phyloP scores from a whole-genome alignment of 2,329 filamentous ascomycete genomes.

The Calonectria hongkongensis region DNA sequence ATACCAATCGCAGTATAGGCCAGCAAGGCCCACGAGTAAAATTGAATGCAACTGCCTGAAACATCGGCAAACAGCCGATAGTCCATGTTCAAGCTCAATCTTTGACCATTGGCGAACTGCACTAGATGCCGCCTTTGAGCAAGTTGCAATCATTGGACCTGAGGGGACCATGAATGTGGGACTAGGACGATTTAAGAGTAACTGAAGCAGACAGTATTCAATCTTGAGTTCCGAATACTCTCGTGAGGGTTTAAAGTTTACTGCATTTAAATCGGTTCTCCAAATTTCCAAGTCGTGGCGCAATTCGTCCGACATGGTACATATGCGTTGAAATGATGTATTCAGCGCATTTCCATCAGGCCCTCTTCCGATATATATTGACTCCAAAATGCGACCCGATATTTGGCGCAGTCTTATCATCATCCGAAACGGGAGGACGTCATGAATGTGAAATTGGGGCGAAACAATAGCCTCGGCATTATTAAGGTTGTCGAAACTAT shows the following conservation, averaged over 20 bases:
- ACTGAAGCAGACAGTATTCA: slow-evolving; percentile 49
- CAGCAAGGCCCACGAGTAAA: slow-evolving; percentile 49
- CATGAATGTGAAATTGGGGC: slow-evolving; percentile 41
- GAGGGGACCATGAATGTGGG: slow-evolving; percentile 55
- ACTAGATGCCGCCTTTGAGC: slow-evolving; percentile 49
- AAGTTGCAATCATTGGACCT: slow-evolving; percentile 46
- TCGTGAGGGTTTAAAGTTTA: slow-evolving; percentile 46
- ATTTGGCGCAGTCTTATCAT: slow-evolving; percentile 47
- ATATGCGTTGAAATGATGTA: slow-evolving; percentile 51
- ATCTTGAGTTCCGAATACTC: slow-evolving; percentile 52
- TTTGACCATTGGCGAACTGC: slow-evolving; percentile 48
- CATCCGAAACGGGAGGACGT: slow-evolving; percentile 37
- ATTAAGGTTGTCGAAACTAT: slow-evolving; percentile 43
- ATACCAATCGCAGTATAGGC: slow-evolving; percentile 53
- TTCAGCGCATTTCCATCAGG: slow-evolving; percentile 46
- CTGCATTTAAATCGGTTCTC: slow-evolving; percentile 43
- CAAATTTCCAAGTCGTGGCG: slow-evolving; percentile 46
- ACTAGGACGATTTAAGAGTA: slow-evolving; percentile 49
- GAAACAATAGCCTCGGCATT: slow-evolving; percentile 36
- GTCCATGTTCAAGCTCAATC: slow-evolving; percentile 42
- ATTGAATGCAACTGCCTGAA: slow-evolving; percentile 49
- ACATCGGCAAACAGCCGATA: slow-evolving; percentile 46
- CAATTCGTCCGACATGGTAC: slow-evolving; percentile 42
- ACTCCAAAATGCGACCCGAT: slow-evolving; percentile 51
- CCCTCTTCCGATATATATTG: slow-evolving; percentile 51